Conservation (phyloP, 768 basidiomycete species). For the Gyrodon lividus region DNA sequence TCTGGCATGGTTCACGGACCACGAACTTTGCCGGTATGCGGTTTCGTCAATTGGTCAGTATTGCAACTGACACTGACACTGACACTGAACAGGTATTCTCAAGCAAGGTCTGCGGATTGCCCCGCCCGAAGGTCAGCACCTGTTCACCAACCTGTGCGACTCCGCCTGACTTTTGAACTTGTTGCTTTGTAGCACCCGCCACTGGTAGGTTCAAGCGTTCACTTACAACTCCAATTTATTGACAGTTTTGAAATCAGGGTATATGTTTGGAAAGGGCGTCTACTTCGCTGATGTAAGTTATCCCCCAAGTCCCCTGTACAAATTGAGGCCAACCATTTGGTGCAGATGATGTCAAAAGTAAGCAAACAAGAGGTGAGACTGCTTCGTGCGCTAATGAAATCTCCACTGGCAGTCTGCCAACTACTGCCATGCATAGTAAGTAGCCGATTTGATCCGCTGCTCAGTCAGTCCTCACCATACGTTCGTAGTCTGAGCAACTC, state of each 20-base stretch:
- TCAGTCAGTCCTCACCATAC: neutral
- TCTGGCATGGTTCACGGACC: conserved; percentile 64
- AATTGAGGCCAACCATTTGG: conserved; percentile 1
- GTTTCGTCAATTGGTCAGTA: neutral
- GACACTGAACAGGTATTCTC: conserved; percentile 43
- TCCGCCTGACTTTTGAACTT: neutral
- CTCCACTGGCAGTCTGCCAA: conserved; percentile 45
- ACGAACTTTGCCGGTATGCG: conserved; percentile 60
- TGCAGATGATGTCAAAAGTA: conserved; percentile 64
- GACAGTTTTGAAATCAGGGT: conserved; percentile 27
- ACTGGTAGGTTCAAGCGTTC: conserved; percentile 32
- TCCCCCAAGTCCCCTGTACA: neutral
- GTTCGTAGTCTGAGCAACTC: conserved; percentile 45
- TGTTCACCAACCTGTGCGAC: neutral
- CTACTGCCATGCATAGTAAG: conserved; percentile 53
- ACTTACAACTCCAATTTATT: neutral
- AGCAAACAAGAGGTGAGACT: conserved; percentile 8
- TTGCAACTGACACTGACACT: neutral
- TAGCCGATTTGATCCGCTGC: neutral
- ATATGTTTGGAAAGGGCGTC: conserved; percentile 69
- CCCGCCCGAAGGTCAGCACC: conserved; percentile 53
- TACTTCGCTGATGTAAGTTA: conserved; percentile 61
- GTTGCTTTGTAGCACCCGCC: conserved; percentile 40
- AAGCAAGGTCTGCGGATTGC: conserved; percentile 64
- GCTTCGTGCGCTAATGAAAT: neutral